These are phyloP conservation scores for Candida boidinii DNA, from an alignment of 805 yeast species.

Conservation along the genomic window DNA sequence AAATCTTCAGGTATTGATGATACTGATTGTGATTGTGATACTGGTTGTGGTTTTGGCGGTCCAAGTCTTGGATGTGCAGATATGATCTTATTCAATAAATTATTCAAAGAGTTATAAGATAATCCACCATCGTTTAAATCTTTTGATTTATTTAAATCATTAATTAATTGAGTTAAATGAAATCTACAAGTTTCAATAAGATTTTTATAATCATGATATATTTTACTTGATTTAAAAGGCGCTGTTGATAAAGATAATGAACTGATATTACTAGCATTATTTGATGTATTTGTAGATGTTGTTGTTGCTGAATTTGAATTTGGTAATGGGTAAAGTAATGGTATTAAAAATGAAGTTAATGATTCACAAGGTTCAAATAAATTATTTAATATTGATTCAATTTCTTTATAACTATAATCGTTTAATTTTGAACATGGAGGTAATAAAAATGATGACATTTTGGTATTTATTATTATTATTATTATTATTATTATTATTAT, in stretches of 20 bases:
- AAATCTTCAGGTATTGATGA: conserved; percentile 26
- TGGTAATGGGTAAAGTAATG: conserved; percentile 16
- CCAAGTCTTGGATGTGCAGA: conserved; percentile 91
- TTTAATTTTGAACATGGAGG: conserved; percentile 24
- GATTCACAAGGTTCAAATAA: conserved; percentile 61
- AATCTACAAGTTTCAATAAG: conserved; percentile 7
- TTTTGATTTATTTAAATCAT: not conserved
- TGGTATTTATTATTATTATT: too few relatives aligned
- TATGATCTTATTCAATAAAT: conserved; percentile 40
- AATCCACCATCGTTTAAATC: conserved; percentile 8
- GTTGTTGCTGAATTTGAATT: not conserved
- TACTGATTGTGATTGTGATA: too few relatives aligned
- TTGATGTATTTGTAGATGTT: conserved; percentile 5
- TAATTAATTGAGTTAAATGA: conserved; percentile 21
- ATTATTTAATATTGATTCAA: conserved; percentile 37
- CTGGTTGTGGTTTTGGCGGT: conserved; percentile 38
- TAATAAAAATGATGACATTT: too few relatives aligned
- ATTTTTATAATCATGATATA: conserved; percentile 16
- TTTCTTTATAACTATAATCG: conserved; percentile 15
- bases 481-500: too few relatives aligned
- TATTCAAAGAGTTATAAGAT: too few relatives aligned
- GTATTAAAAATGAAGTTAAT: conserved; percentile 27
- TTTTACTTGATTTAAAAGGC: too few relatives aligned
- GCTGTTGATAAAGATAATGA: too few relatives aligned
- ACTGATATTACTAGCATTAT: too few relatives aligned